These are phyloP conservation scores for Alternaria conjuncta DNA, from an alignment of 2,329 filamentous ascomycete genomes.

Conservation along the genomic window DNA sequence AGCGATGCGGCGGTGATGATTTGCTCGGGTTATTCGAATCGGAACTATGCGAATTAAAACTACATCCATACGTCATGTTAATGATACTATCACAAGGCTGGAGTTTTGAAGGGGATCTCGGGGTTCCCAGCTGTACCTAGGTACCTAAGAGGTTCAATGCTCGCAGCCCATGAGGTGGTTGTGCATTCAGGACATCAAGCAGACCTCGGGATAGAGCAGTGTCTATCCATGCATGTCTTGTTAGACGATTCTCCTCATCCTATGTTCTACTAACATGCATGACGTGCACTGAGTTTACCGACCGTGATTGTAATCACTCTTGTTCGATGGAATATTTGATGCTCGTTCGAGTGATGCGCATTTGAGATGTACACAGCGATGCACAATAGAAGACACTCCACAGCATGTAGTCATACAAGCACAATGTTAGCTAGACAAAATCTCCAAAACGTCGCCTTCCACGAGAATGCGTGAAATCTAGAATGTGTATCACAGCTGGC, in stretches of 20 bases:
- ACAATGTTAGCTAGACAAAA: neutral
- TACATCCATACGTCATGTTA: neutral
- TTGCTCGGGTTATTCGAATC: neutral
- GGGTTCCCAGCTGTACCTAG: neutral
- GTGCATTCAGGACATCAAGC: neutral
- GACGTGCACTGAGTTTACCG: neutral
- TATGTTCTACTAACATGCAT: neutral
- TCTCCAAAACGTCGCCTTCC: neutral
- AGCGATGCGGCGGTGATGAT: neutral
- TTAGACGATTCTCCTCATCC: neutral
- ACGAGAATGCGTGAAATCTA: neutral
- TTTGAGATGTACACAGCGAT: neutral
- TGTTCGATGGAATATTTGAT: neutral
- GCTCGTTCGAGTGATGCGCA: neutral
- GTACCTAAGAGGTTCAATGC: neutral
- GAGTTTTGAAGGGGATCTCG: neutral
- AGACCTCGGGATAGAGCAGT: neutral
- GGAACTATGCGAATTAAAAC: neutral
- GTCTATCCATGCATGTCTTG: neutral
- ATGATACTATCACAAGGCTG: neutral
- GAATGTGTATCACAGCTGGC: neutral
- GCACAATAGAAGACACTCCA: neutral
- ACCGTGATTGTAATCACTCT: neutral
- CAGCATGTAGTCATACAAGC: neutral
- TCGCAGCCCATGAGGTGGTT: neutral